Conservation (phyloP, 2,329 filamentous ascomycete genomes). For the Aspergillus sp. region DNA sequence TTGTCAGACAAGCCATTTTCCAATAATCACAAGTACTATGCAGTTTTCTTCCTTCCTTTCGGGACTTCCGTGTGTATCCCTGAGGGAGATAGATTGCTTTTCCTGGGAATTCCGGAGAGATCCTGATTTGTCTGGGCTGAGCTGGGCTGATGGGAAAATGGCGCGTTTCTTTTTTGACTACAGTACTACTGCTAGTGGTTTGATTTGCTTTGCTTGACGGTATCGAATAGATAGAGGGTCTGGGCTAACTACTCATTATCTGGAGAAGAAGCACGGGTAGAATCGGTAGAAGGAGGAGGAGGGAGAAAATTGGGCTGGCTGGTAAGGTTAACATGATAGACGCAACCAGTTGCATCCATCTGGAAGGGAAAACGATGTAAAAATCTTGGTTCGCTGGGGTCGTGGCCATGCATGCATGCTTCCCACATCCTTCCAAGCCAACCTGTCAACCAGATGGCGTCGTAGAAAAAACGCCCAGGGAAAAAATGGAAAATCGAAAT, state of each 20-base stretch:
- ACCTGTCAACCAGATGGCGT: slow-evolving; percentile 16
- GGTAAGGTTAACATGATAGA: background rate
- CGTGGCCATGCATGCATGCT: slow-evolving; percentile 7
- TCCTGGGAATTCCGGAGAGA: background rate
- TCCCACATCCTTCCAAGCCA: background rate
- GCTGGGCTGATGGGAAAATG: background rate
- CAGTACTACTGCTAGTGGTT: too few species aligned
- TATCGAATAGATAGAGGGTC: background rate
- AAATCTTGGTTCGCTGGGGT: slow-evolving; percentile 1
- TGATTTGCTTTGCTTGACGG: background rate
- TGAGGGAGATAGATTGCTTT: background rate
- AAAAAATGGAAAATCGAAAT: background rate
- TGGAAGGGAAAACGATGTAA: background rate
- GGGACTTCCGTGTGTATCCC: background rate
- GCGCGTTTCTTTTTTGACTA: background rate
- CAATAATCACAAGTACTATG: background rate
- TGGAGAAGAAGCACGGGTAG: background rate
- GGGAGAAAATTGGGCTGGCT: too few species aligned
- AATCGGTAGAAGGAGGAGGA: background rate
- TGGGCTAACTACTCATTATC: background rate
- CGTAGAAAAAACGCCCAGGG: slow-evolving; percentile 1
- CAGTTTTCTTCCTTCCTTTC: background rate
- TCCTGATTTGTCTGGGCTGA: too few species aligned
- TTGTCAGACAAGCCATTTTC: background rate
- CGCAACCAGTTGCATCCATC: background rate